Conservation (phyloP, 805 yeast genomes). For the Starmera dryadoides region DNA sequence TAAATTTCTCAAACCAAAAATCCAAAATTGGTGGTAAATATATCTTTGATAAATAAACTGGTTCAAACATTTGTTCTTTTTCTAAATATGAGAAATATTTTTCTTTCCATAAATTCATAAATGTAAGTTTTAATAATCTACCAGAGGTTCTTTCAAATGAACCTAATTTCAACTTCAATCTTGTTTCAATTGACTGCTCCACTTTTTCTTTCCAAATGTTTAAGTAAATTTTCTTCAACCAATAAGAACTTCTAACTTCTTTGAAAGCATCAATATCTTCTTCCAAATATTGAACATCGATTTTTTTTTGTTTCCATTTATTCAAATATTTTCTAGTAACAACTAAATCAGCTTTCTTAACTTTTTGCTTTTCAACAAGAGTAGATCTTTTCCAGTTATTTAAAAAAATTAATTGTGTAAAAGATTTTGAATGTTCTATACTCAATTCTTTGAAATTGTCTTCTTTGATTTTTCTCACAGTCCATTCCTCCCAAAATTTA, state of each 20-base stretch:
- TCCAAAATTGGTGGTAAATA: constrained; percentile 4
- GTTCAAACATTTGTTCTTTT: constrained; percentile 5
- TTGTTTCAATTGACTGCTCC: constrained; percentile 3
- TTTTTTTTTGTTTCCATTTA: constrained; percentile 1
- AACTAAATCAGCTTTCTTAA: constrained; percentile 4
- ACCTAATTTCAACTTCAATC: neutral
- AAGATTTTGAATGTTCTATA: constrained; percentile 8
- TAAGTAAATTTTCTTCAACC: neutral
- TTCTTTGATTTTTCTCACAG: constrained; percentile 1
- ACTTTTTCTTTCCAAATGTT: constrained; percentile 5
- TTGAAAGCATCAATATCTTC: constrained; percentile 2
- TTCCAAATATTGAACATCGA: neutral
- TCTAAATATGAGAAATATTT: constrained; percentile 1
- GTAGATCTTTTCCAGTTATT: constrained; percentile 9
- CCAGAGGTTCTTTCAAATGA: neutral
- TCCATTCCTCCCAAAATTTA: constrained; percentile 7
- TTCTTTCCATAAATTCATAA: constrained; percentile 8
- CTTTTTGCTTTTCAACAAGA: neutral
- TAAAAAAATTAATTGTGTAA: constrained; percentile 11
- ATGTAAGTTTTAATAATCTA: neutral
- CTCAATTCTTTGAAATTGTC: constrained; percentile 7
- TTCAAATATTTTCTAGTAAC: constrained; percentile 4
- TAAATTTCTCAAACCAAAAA: constrained; percentile 11
- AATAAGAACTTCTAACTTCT: neutral
- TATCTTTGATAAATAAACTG: constrained; percentile 1